Percentiles rank a stretch among this genome's conserved stretches.
phyloP scores from a whole-genome alignment of 345 rosid genomes.

The Hypericum androsaemum region DNA sequence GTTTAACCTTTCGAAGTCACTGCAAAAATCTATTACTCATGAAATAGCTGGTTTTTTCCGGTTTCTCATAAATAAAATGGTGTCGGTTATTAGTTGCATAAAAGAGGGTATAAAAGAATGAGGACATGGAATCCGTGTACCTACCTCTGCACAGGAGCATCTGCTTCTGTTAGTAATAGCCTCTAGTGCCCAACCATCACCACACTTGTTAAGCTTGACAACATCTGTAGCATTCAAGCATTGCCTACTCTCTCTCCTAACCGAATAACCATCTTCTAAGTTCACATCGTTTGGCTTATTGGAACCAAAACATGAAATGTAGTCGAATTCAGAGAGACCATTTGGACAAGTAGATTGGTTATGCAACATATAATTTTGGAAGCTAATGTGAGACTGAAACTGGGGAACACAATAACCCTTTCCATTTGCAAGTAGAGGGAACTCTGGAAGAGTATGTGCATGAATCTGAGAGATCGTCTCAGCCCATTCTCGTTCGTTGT shows the following conservation, averaged over 20 bases:
- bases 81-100: no score
- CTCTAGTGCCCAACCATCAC: slow-evolving; percentile 38
- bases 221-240: slow-evolving; percentile 65
- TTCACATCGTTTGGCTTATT: slow-evolving; percentile 7
- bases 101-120: background rate
- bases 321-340: slow-evolving; percentile 41
- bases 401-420: slow-evolving; percentile 73
- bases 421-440: slow-evolving; percentile 18
- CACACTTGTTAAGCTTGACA: slow-evolving; percentile 60
- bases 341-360: slow-evolving; percentile 41
- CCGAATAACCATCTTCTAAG: slow-evolving; percentile 19
- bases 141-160: slow-evolving; percentile 55
- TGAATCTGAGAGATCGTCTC: slow-evolving; percentile 34
- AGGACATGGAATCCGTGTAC: background rate
- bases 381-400: slow-evolving; percentile 38
- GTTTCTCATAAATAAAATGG: no score
- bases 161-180: slow-evolving; percentile 29
- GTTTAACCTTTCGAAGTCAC: background rate
- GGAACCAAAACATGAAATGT: slow-evolving; percentile 30
- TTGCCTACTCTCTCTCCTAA: slow-evolving; percentile 13
- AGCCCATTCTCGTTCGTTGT: slow-evolving; percentile 54
- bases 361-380: slow-evolving; percentile 23
- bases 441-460: slow-evolving; percentile 25
- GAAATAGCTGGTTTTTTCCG: no score
- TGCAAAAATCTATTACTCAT: background rate